Conservation (phyloP, 345 rosid species). For the Eucalyptus pauciflora region DNA sequence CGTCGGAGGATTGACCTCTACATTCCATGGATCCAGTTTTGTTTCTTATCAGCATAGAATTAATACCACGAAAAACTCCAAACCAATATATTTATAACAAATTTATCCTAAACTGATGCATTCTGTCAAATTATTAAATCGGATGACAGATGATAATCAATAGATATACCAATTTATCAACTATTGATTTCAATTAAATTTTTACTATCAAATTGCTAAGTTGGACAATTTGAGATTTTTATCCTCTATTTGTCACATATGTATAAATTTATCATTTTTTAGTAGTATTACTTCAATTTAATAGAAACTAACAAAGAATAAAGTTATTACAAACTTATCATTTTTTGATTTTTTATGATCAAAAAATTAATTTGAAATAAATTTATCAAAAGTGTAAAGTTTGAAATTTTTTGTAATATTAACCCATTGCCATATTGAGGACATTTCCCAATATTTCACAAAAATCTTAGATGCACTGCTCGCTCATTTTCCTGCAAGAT, state of each 20-base stretch:
- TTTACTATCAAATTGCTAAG: too few species aligned
- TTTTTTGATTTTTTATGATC: rapidly evolving
- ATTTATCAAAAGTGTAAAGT: too few species aligned
- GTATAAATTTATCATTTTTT: too few species aligned
- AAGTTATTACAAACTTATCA: too few species aligned
- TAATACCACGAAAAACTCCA: too few species aligned
- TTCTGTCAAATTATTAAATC: rapidly evolving
- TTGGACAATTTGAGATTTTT: rapidly evolving
- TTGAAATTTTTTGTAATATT: too few species aligned
- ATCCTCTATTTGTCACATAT: too few species aligned
- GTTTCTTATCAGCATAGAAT: not conserved
- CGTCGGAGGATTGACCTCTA: rapidly evolving
- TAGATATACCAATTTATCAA: rapidly evolving
- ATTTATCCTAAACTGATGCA: rapidly evolving
- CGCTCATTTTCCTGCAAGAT: not conserved
- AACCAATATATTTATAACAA: rapidly evolving
- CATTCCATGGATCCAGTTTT: not conserved
- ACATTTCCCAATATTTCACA: not conserved
- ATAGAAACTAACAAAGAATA: rapidly evolving
- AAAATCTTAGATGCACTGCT: not conserved
- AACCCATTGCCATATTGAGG: not conserved
- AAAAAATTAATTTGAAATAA: too few species aligned
- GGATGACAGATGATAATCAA: rapidly evolving
- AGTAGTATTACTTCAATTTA: not conserved
- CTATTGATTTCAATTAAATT: rapidly evolving